A percentile compares a stretch with the other conserved stretches of the same genome.
Conservation (phyloP, 2,329 filamentous ascomycete species). For the Gremmenia infestans region DNA sequence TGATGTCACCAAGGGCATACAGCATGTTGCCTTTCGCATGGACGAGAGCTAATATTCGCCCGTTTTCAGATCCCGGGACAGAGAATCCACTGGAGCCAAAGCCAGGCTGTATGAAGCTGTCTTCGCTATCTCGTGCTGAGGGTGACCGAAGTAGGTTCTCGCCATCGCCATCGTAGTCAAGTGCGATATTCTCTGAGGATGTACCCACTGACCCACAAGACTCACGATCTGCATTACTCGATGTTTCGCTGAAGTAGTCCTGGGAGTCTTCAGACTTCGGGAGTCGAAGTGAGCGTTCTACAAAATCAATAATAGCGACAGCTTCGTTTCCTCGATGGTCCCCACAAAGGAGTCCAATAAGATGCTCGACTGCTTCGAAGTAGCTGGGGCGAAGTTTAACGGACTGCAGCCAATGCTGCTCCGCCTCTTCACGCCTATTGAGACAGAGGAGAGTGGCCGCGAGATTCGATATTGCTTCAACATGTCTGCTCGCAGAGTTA, state of each 20-base stretch:
- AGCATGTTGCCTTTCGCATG: conserved; percentile 99
- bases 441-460: conserved; percentile 85
- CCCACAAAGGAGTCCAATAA: conserved; percentile 80
- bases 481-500: conserved; percentile 45
- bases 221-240: conserved; percentile 42
- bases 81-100: conserved; percentile 80
- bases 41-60: conserved; percentile 84
- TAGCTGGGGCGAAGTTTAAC: conserved; percentile 79
- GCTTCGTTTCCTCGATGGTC: conserved; percentile 79
- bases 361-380: conserved; percentile 91
- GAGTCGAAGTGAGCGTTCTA: conserved; percentile 67
- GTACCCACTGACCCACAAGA: conserved; percentile 21
- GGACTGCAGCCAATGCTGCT: conserved; percentile 80
- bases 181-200: conserved; percentile 24
- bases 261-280: conserved; percentile 42
- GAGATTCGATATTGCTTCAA: conserved; percentile 90
- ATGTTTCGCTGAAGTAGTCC: conserved; percentile 55
- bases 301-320: conserved; percentile 77
- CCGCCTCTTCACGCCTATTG: conserved; percentile 75
- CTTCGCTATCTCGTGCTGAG: conserved; percentile 14
- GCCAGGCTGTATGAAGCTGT: conserved; percentile 31
- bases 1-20: conserved; percentile 80
- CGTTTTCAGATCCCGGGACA: conserved; percentile 82
- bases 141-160: conserved; percentile 17
- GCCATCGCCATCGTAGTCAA: conserved; percentile 28